These are phyloP conservation scores for Colletotrichum cordylinicola DNA, from an alignment of 2,329 filamentous ascomycete species.

Conservation along the genomic window DNA sequence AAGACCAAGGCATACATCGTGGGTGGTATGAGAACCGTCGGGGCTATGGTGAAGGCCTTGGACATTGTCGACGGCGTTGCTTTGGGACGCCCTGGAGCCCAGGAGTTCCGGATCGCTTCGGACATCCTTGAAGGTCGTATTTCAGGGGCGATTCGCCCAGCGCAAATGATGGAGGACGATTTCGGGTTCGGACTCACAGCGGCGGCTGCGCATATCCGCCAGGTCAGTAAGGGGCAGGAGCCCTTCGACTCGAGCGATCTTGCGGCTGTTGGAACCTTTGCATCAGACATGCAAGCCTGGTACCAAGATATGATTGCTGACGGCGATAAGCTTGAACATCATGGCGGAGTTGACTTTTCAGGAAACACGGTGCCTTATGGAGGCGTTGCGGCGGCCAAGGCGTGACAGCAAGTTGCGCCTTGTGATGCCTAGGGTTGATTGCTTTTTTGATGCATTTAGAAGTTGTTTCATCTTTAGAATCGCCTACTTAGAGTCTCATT, in stretches of 20 bases:
- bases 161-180: not conserved
- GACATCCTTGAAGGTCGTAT: conserved; percentile 3
- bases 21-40: conserved; percentile 60
- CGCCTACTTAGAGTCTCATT: not conserved
- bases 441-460: not conserved
- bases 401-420: not conserved
- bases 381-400: not conserved
- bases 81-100: conserved; percentile 45
- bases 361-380: conserved; percentile 10
- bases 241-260: conserved; percentile 31
- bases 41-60: conserved; percentile 63
- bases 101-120: conserved; percentile 28
- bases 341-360: conserved; percentile 27
- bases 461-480: not conserved
- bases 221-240: conserved; percentile 20
- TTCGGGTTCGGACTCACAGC: not conserved
- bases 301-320: conserved; percentile 28
- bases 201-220: not conserved
- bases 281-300: conserved; percentile 27
- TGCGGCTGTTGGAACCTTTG: conserved; percentile 24
- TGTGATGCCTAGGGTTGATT: not conserved
- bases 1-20: conserved; percentile 62
- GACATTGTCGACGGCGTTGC: conserved; percentile 65
- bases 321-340: conserved; percentile 30
- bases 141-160: not conserved